These are phyloP conservation scores for Euryodendron excelsum DNA, from an alignment of 148 eudicot genomes.

Conservation along the genomic window DNA sequence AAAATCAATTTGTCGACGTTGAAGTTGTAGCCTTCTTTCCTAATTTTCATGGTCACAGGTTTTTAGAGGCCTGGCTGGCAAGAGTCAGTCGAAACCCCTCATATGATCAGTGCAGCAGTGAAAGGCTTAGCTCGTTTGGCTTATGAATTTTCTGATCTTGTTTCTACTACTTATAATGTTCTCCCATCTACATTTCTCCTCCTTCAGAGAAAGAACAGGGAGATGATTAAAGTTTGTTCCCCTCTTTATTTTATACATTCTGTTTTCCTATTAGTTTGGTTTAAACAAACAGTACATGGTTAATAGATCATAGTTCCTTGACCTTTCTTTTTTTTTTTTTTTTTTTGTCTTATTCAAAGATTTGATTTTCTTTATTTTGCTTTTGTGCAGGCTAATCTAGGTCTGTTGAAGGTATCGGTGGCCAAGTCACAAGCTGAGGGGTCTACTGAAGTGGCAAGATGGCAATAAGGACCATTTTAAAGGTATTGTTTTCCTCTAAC, in stretches of 20 bases:
- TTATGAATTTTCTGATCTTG: constrained; percentile 86
- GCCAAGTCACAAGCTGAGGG: constrained; percentile 82
- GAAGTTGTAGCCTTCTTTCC: background rate
- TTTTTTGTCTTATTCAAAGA: background rate
- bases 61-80: constrained; percentile 82
- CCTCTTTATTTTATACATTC: no score
- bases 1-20: background rate
- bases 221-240: constrained; percentile 70
- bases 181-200: constrained; percentile 84
- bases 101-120: constrained; percentile 95
- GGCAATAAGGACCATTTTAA: constrained; percentile 81
- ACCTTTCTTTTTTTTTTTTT: no score
- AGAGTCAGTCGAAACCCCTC: no score
- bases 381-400: constrained; percentile 79
- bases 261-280: no score
- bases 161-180: constrained; percentile 68
- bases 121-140: constrained; percentile 98
- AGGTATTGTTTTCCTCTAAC: constrained; percentile 49
- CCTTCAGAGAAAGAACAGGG: constrained; percentile 76
- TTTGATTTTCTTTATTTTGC: constrained; percentile 2
- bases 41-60: constrained; percentile 42
- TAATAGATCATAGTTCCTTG: background rate
- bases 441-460: constrained; percentile 73
- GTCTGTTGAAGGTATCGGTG: constrained; percentile 86
- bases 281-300: background rate